phyloP scores from a whole-genome alignment of 192 early-diverging fungal genomes.

The Dimargaris xerosporica region DNA sequence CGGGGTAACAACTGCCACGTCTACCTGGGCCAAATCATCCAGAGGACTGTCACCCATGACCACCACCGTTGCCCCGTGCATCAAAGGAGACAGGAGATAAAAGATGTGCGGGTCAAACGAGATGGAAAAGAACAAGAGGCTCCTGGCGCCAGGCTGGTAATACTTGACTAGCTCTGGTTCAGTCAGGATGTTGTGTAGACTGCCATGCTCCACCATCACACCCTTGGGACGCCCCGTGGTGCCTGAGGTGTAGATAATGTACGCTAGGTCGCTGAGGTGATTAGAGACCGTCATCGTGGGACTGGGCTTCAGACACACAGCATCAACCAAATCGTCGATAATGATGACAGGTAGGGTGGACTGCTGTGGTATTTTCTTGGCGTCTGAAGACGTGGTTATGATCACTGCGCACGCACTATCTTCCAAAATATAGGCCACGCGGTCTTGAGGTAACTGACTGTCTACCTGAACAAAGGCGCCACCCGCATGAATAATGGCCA shows the following conservation, averaged over 20 bases:
- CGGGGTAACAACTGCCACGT: not conserved
- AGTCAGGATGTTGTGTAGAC: not conserved
- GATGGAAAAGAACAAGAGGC: slow-evolving; percentile 1
- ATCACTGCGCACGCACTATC: not conserved
- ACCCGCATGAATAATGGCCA: not conserved
- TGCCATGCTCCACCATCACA: slow-evolving; percentile 1
- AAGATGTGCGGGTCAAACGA: not conserved
- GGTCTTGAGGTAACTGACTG: not conserved
- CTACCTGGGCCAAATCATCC: not conserved
- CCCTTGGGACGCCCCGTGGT: slow-evolving; percentile 9
- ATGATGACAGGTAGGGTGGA: not conserved
- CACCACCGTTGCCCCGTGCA: slow-evolving; percentile 1
- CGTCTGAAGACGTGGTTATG: not conserved
- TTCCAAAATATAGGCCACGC: not conserved
- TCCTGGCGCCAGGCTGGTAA: not conserved
- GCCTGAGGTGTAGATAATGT: slow-evolving; percentile 6
- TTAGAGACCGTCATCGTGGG: not conserved
- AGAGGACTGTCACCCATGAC: not conserved
- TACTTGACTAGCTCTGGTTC: not conserved
- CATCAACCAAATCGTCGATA: not conserved
- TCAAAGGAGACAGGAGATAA: not conserved
- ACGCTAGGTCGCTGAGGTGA: not conserved
- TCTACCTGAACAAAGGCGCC: slow-evolving; percentile 1
- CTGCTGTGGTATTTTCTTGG: not conserved
- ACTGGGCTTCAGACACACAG: not conserved